A percentile compares a stretch with the other conserved stretches of the same genome.
phyloP scores from a whole-genome alignment of 116 monocot species.

The Thalassia testudinum region DNA sequence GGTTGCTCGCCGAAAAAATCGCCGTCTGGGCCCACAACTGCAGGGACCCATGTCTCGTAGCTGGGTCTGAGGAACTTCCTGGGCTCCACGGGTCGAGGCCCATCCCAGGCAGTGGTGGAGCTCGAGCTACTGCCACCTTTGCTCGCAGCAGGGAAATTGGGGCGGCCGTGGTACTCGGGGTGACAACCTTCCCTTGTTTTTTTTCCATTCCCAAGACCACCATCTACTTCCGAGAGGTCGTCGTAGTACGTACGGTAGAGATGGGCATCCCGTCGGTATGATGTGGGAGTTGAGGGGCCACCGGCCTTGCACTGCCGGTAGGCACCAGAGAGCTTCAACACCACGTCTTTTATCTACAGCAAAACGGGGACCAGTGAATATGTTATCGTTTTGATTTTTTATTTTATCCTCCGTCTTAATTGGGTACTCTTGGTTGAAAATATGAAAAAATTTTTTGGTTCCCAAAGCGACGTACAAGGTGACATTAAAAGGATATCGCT shows the following conservation, averaged over 20 bases:
- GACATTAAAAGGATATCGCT: no score
- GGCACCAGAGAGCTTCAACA: conserved; percentile 48
- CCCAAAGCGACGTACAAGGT: no score
- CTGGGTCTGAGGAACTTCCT: background rate
- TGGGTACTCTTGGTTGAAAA: no score
- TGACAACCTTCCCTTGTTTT: no score
- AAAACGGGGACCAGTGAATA: no score
- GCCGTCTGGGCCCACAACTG: background rate
- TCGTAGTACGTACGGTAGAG: background rate
- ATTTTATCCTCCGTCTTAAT: no score
- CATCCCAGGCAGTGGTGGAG: conserved; percentile 51
- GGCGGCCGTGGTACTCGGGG: no score
- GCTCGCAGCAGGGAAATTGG: no score
- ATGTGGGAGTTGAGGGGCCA: conserved; percentile 1
- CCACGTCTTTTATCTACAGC: conserved; percentile 67
- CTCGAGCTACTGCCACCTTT: conserved; percentile 20
- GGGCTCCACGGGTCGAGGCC: background rate
- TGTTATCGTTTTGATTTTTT: no score
- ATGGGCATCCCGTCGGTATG: background rate
- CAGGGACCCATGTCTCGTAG: background rate
- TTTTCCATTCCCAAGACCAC: background rate
- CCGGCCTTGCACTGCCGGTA: conserved; percentile 24
- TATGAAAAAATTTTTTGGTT: no score
- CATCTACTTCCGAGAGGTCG: conserved; percentile 1
- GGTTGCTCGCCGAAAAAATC: background rate